A percentile compares a stretch with the other conserved stretches of the same genome.
Evolutionary conservation across 1,284 basidiomycete species (phyloP).

Genomic region (Volvariella volvacea): DNA sequence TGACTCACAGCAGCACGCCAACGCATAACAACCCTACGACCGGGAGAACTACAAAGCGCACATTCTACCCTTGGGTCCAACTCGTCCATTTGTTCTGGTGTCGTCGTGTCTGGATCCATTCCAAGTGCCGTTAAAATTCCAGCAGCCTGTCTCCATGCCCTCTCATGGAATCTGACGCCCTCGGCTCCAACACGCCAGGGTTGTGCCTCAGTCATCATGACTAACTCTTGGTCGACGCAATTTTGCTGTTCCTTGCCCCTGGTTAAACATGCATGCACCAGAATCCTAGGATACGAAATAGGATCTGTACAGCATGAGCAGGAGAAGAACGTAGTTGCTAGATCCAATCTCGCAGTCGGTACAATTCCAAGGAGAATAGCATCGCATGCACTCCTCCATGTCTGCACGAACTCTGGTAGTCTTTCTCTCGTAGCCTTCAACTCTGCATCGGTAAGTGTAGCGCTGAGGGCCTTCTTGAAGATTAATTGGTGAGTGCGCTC

Average conservation of each 20-base stretch:
- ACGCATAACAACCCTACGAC: constrained; percentile 9
- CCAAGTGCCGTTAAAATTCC: constrained; percentile 9
- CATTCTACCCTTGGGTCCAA: constrained; percentile 12
- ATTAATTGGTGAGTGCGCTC: no score
- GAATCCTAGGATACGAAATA: background rate
- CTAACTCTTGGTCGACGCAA: background rate
- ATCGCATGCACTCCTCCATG: no score
- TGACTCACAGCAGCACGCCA: constrained; percentile 12
- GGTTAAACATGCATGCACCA: background rate
- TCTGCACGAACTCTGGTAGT: no score
- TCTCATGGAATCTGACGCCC: constrained; percentile 11
- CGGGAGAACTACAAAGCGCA: constrained; percentile 9
- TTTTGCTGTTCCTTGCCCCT: background rate
- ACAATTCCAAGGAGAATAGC: no score
- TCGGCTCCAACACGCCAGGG: constrained; percentile 12
- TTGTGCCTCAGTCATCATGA: background rate
- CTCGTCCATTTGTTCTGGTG: constrained; percentile 9
- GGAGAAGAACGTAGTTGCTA: background rate
- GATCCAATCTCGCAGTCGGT: background rate
- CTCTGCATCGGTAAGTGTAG: no score
- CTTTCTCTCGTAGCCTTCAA: no score
- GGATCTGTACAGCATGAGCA: background rate
- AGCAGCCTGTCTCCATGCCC: constrained; percentile 7
- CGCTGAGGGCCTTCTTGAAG: no score
- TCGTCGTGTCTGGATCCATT: constrained; percentile 8